Conservation (phyloP, 2,329 filamentous ascomycete genomes). For the Grosmannia clavigera region DNA sequence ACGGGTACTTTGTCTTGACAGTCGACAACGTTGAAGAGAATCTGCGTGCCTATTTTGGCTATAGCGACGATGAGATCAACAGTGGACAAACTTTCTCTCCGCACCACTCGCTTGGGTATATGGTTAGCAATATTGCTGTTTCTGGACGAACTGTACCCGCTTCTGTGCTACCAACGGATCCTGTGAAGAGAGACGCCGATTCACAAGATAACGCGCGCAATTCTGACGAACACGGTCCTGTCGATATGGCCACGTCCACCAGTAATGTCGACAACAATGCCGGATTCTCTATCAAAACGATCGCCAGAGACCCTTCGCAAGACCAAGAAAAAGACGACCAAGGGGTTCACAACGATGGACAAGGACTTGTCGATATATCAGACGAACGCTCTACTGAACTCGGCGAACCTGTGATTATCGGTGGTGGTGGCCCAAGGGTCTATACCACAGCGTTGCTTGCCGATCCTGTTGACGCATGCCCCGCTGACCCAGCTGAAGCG, state of each 20-base stretch:
- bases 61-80: constrained; percentile 9
- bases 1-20: constrained; percentile 13
- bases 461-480: not conserved
- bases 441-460: not conserved
- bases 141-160: not conserved
- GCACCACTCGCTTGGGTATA: constrained; percentile 4
- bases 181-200: not conserved
- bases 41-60: constrained; percentile 14
- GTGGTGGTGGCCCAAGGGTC: too few species aligned
- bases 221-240: not conserved
- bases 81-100: not conserved
- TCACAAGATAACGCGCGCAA: not conserved
- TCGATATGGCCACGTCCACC: not conserved
- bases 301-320: not conserved
- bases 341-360: not conserved
- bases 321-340: not conserved
- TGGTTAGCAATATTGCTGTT: not conserved
- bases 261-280: not conserved
- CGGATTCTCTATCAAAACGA: not conserved
- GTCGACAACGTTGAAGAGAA: constrained; percentile 9
- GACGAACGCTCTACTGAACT: not conserved
- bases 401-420: not conserved
- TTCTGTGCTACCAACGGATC: not conserved
- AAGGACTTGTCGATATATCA: not conserved
- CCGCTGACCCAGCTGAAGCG: not conserved